Evolutionary conservation across 78 protist genomes (phyloP), one percentile per base, ranked within the genome.

Genomic region (Monocercomonoides exilis): DNA sequence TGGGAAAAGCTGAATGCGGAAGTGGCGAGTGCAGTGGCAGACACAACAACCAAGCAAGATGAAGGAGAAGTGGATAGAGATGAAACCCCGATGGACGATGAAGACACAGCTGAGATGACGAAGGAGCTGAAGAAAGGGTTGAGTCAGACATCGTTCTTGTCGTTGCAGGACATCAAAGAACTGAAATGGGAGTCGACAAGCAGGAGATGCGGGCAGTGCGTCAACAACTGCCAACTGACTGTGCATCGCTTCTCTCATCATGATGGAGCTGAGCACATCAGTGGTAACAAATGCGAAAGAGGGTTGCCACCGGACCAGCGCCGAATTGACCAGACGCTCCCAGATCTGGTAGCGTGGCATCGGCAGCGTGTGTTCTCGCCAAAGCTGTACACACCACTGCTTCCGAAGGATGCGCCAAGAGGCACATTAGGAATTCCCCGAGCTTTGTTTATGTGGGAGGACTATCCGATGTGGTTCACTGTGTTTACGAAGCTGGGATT

Each of bases 401-500:
- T 42, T 3, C 43, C 21, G 11, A 2, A 85, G 64, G 1, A 6
- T 4, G 38, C 43, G 29, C 84, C 46, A 38, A 36, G 42, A 34
- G 88, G 88, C 44, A 64, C 1, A 45, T 70, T 85, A 54, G 70
- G 88, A 44, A 42, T 85, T 45, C 88, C 88, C 77, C 46, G 88
- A 1, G 46, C 2, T 21, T 43, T 85, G 82, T 4, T 2, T 41
- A 77, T 64, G 87, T 85, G 54, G 2, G 80, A 85, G 33, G 88
- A 85, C 33, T 85, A 85, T 43, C 88, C 88, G 11, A 70, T 85
- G 45, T 85, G 88, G 88, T 45, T 35, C 44, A 4, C 88, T 6
- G 4, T 85, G 54, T 85, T 1, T 41, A 2, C 80, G 34, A 0
- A 2, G 32, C 77, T 85, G 29, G 88, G 88, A 44, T 85, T 6